Evolutionary conservation across 495 filamentous ascomycete species (phyloP), one percentile per base, ranked within the genome.

Genomic region (Aspergillus sclerotiicarbonarius): DNA sequence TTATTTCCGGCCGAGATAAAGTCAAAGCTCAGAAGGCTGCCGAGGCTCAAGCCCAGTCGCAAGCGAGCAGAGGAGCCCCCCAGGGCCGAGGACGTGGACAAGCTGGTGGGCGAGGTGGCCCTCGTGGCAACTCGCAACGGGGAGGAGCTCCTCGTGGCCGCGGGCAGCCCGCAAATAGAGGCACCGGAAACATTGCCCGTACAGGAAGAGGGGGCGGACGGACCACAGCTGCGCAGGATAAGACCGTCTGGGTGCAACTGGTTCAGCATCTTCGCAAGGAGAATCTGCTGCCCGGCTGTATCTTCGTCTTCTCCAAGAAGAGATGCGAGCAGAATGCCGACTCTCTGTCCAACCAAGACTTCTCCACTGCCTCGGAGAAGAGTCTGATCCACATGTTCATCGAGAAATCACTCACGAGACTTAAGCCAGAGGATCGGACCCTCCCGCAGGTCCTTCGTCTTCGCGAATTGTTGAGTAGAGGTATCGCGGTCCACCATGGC

Each of bases 251-350:
- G 94, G 94, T 98, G 43, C 89, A 95, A 60, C 79, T 98, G 46
- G 90, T 98, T 13, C 90, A 96, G 62, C 89, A 91, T 74, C 80
- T 98, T 51, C 89, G 85, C 64, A 95, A 96, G 66, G 83, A 90
- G 57, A 90, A 84, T 41, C 79, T 98, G 5, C 79, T 98, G 10
- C 94, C 94, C 0, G 90, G 86, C 43, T 96, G 93, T 72, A 93
- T 98, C 58, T 98, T 98, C 71, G 94, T 98, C 46, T 98, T 98
- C 72, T 97, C 93, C 29, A 98, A 98, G 78, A 96, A 90, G 71
- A 80, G 94, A 53, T 98, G 95, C 64, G 93, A 98, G 69, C 89
- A 96, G 66, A 98, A 98, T 67, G 94, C 95, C 9, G 91, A 98
- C 62, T 92, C 94, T 0, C 79, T 98, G 19, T 91, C 89, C 58